These are phyloP conservation scores for Babesia caballi DNA, from an alignment of 169 alveolate species.

Conservation along the genomic window DNA sequence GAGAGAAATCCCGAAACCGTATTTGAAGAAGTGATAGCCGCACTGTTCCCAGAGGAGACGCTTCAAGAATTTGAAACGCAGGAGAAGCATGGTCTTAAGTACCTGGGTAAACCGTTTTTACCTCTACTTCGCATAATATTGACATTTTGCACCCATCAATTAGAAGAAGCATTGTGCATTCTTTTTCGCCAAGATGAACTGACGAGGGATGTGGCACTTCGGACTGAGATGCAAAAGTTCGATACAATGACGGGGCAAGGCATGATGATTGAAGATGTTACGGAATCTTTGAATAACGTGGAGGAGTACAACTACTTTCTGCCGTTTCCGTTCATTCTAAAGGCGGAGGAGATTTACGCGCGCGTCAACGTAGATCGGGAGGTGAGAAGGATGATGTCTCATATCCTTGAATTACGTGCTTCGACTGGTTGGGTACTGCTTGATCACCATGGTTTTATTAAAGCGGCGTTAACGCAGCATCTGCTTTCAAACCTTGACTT, in stretches of 20 bases:
- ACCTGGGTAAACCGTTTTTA: neutral
- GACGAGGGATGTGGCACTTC: neutral
- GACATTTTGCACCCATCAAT: constrained; percentile 4
- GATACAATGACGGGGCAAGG: constrained; percentile 12
- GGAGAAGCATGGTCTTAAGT: neutral
- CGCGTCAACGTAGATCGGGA: constrained; percentile 17
- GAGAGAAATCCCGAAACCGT: neutral
- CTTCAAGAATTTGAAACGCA: neutral
- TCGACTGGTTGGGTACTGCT: neutral
- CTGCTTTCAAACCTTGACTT: neutral
- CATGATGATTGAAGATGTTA: constrained; percentile 20
- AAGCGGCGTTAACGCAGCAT: neutral
- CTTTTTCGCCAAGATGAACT: constrained; percentile 9
- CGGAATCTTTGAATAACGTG: neutral
- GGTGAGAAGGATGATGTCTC: neutral
- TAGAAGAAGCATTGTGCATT: constrained; percentile 7
- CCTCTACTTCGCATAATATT: neutral
- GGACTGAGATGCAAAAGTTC: constrained; percentile 23
- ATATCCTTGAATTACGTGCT: neutral
- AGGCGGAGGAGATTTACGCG: neutral
- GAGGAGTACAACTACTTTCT: constrained; percentile 3
- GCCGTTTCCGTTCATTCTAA: constrained; percentile 9
- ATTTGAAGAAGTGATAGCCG: neutral
- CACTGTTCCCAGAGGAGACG: constrained; percentile 3
- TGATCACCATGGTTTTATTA: neutral